These are phyloP conservation scores for Neurospora sp. DNA, from an alignment of 2,329 filamentous ascomycete genomes.

Conservation along the genomic window DNA sequence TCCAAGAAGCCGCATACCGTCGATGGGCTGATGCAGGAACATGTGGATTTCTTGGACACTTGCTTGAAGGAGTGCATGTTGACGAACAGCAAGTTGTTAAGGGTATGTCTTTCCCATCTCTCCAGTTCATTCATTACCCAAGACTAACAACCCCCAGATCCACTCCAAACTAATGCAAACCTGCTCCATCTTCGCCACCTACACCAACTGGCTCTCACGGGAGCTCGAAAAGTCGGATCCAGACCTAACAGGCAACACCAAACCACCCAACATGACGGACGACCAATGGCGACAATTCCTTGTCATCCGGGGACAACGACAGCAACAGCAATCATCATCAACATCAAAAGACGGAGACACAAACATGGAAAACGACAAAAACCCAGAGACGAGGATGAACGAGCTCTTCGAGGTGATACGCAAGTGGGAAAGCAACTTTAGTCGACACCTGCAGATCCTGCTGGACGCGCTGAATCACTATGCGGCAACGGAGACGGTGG, in stretches of 20 bases:
- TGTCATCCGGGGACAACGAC: constrained; percentile 30
- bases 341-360: constrained; percentile 25
- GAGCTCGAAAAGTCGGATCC: constrained; percentile 78
- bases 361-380: constrained; percentile 27
- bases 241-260: constrained; percentile 52
- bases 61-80: constrained; percentile 99
- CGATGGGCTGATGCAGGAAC: constrained; percentile 96
- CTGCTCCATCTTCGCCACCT: constrained; percentile 86
- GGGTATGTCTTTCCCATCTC: constrained; percentile 43
- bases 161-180: constrained; percentile 96
- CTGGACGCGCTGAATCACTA: constrained; percentile 95
- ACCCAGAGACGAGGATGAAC: constrained; percentile 16
- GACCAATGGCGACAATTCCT: constrained; percentile 53
- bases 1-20: constrained; percentile 55
- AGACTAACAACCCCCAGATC: constrained; percentile 48
- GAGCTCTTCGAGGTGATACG: constrained; percentile 80
- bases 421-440: constrained; percentile 91
- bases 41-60: constrained; percentile 95
- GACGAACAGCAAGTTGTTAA: constrained; percentile 87
- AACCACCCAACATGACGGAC: constrained; percentile 48
- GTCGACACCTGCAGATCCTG: constrained; percentile 81
- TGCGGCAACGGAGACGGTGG: constrained; percentile 92
- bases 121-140: too few species aligned
- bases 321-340: constrained; percentile 19
- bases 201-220: constrained; percentile 76